phyloP scores from a whole-genome alignment of 768 basidiomycete species.

The Rhizopogon vinicolor region DNA sequence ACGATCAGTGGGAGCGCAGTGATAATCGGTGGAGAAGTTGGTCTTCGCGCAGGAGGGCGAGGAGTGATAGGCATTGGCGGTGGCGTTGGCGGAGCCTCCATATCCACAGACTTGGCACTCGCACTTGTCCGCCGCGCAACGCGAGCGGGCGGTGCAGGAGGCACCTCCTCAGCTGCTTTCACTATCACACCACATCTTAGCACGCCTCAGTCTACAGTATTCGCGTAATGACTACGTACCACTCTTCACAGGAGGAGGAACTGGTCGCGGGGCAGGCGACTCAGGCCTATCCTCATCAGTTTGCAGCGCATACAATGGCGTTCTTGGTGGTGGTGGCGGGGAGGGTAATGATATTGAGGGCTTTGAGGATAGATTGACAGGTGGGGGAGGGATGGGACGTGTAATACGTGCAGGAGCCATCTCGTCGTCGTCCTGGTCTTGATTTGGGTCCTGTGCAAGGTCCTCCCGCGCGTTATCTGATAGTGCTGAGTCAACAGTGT shows the following conservation, averaged over 20 bases:
- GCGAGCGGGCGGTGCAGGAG: slow-evolving; percentile 10
- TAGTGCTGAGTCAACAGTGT: neutral
- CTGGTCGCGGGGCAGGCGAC: slow-evolving; percentile 25
- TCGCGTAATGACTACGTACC: slow-evolving; percentile 11
- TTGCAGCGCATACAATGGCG: slow-evolving; percentile 7
- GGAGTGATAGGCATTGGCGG: slow-evolving; percentile 16
- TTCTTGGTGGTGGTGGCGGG: slow-evolving; percentile 13
- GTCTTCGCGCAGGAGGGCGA: slow-evolving; percentile 9
- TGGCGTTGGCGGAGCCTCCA: slow-evolving; percentile 10
- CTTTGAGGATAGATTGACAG: slow-evolving; percentile 21
- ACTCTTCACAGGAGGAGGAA: slow-evolving; percentile 26
- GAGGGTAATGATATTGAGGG: slow-evolving; percentile 11
- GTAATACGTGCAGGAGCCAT: slow-evolving; percentile 27
- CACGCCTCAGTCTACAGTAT: neutral
- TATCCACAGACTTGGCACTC: slow-evolving; percentile 5
- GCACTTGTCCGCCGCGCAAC: slow-evolving; percentile 19
- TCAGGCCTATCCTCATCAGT: slow-evolving; percentile 18
- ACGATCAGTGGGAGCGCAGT: slow-evolving; percentile 10
- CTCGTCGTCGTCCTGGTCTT: slow-evolving; percentile 15
- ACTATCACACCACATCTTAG: slow-evolving; percentile 7
- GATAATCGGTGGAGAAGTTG: slow-evolving; percentile 20
- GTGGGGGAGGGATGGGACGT: slow-evolving; percentile 28
- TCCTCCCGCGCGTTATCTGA: neutral
- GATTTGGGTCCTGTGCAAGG: no score
- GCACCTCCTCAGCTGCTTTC: slow-evolving; percentile 7